Base-by-base conservation (phyloP, 352 stramenopile genomes). In the Phytophthora melonis region DNA sequence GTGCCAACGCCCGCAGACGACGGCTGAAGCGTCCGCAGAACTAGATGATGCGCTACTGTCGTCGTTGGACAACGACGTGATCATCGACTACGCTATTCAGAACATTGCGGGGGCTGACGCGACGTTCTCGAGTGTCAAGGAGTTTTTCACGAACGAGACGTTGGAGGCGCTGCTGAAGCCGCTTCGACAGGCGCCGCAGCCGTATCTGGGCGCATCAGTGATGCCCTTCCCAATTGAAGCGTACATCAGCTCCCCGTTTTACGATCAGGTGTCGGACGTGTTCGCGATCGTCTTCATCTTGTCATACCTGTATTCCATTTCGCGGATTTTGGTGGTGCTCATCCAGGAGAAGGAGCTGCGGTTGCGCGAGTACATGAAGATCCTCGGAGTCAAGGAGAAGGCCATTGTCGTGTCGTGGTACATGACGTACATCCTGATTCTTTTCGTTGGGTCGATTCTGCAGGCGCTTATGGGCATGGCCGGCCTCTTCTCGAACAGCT, bases 321-420 rank as follows among this genome's bases (percentile, higher is more conserved):
- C 92, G 6, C 79, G 88, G 1, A 81, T 98, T 49, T 74, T 98
- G 16, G 87, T 95, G 3, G 81, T 87, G 5, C 82, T 99, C 32
- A 98, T 99, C 16, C 81, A 89, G 50, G 96, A 99, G 68, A 98
- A 98, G 63, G 96, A 99, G 75, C 80, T 84, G 3, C 85, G 91
- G 7, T 75, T 98, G 25, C 94, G 95, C 18, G 96, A 99, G 79
- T 93, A 86, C 63, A 95, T 99, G 79, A 97, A 97, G 61, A 98
- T 98, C 59, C 92, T 99, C 54, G 95, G 96, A n/a, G 79, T 99
- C 14, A 89, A 80, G 45, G 87, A 94, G 53, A 79, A 74, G 8
- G 74, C 81, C 0, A 91, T 94, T 55, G 66, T 92, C 18, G 63
- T 88, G 7, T 90, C 81, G 1, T 94, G 87, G 87, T 91, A 85